Evolutionary conservation across 768 basidiomycete genomes (phyloP).

Genomic region (Amanita muscaria): DNA sequence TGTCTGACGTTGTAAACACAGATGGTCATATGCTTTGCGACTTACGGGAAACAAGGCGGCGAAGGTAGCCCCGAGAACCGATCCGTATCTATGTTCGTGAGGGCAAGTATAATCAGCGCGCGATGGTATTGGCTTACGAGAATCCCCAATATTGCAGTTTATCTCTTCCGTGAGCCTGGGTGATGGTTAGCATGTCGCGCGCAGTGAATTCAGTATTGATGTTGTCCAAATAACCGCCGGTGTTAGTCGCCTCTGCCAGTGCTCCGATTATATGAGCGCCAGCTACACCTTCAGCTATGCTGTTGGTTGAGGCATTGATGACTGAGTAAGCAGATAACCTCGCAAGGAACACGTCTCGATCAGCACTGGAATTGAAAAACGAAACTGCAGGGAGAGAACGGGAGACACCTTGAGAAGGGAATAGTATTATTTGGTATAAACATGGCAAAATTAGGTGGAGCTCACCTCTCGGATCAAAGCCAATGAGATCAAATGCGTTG

Average conservation of each 20-base stretch:
- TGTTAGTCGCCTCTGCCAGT: background rate
- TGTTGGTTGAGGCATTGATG: background rate
- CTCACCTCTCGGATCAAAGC: too few relatives aligned
- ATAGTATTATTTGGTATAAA: too few relatives aligned
- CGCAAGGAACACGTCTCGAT: background rate
- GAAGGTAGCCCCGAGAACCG: constrained; percentile 16
- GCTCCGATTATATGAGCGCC: background rate
- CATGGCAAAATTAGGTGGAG: too few relatives aligned
- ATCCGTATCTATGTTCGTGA: constrained; percentile 12
- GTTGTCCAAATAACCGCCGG: constrained; percentile 19
- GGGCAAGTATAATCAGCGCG: too few relatives aligned
- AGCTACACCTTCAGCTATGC: background rate
- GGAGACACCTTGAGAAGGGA: background rate
- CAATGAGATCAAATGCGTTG: too few relatives aligned
- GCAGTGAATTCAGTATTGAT: constrained; percentile 30
- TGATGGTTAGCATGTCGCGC: constrained; percentile 28
- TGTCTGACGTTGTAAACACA: background rate
- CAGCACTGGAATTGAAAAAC: background rate
- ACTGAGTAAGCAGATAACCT: background rate
- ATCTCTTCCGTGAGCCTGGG: constrained; percentile 20
- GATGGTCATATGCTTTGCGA: background rate
- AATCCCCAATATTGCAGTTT: constrained; percentile 28
- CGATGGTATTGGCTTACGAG: constrained; percentile 11
- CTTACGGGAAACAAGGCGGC: constrained; percentile 17
- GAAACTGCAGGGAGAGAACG: background rate